phyloP scores from a whole-genome alignment of 1,284 basidiomycete species.

The Austroboletus sp. region DNA sequence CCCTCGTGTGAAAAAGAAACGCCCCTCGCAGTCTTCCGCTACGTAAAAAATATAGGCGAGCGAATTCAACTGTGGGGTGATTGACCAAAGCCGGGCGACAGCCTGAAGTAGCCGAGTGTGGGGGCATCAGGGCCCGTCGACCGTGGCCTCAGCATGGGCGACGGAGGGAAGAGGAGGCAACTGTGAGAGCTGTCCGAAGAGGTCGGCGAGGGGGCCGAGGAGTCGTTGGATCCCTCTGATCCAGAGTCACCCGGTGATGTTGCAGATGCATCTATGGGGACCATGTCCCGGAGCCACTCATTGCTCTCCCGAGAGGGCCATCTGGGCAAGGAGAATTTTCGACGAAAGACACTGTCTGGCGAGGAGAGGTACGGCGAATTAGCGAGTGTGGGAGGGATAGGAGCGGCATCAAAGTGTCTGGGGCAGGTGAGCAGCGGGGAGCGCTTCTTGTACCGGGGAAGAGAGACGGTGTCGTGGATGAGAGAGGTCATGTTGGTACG shows the following conservation, averaged over 20 bases:
- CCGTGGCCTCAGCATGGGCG: conserved; percentile 23
- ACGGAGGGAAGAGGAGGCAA: conserved; percentile 13
- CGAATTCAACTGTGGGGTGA: conserved; percentile 10
- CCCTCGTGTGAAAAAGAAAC: conserved; percentile 28
- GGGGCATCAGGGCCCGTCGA: conserved; percentile 16
- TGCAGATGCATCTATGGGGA: conserved; percentile 34
- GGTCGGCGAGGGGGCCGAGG: conserved; percentile 20
- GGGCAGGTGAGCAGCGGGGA: conserved; percentile 14
- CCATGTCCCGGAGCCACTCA: conserved; percentile 55
- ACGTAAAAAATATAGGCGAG: conserved; percentile 25
- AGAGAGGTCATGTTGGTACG: conserved; percentile 15
- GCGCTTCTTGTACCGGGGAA: conserved; percentile 11
- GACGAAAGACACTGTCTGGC: conserved; percentile 44
- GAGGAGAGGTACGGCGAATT: conserved; percentile 49
- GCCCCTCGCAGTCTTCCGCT: conserved; percentile 10
- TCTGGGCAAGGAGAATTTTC: conserved; percentile 28
- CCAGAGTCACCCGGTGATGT: conserved; percentile 14
- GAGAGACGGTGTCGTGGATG: conserved; percentile 14
- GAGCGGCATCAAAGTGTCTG: conserved; percentile 25
- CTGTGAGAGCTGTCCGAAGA: conserved; percentile 21
- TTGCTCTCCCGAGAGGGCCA: conserved; percentile 47
- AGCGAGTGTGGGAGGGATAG: conserved; percentile 52
- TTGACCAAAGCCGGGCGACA: conserved; percentile 11
- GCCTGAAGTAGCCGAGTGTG: conserved; percentile 10
- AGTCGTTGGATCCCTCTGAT: conserved; percentile 14